These are phyloP conservation scores for Rhodotorula sp. DNA, from an alignment of 1,284 basidiomycete species.

Conservation along the genomic window DNA sequence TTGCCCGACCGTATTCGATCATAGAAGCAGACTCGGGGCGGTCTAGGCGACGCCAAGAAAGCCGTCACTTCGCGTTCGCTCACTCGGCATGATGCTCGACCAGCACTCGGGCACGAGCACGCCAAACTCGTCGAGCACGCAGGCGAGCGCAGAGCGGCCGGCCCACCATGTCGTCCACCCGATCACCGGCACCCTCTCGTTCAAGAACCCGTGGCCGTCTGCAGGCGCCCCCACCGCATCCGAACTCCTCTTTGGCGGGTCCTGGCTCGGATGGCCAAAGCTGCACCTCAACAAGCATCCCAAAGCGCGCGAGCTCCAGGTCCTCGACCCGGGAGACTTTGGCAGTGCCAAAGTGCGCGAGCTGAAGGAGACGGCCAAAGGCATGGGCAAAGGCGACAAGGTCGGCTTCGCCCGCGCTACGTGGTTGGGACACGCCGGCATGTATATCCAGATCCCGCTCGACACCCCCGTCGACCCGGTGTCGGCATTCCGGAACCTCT, in stretches of 20 bases:
- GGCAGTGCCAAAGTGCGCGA: slow-evolving; percentile 18
- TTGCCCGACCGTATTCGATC: too few relatives aligned
- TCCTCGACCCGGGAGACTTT: slow-evolving; percentile 32
- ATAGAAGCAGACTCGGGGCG: too few relatives aligned
- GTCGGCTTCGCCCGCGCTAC: slow-evolving; percentile 33
- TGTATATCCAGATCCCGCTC: slow-evolving; percentile 34
- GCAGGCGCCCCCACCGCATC: slow-evolving; percentile 31
- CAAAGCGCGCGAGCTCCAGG: slow-evolving; percentile 31
- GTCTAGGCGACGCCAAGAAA: too few relatives aligned
- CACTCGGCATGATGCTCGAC: slow-evolving; percentile 61
- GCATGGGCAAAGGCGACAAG: slow-evolving; percentile 26
- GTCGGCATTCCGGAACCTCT: neutral
- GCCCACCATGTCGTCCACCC: slow-evolving; percentile 36
- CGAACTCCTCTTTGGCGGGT: slow-evolving; percentile 35
- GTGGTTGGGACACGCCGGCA: slow-evolving; percentile 43
- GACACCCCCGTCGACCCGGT: slow-evolving; percentile 11
- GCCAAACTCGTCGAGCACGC: neutral
- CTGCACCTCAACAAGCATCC: slow-evolving; percentile 28
- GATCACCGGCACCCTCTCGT: slow-evolving; percentile 30
- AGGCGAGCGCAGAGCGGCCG: slow-evolving; percentile 9
- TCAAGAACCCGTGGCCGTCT: slow-evolving; percentile 43
- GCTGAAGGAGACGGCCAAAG: slow-evolving; percentile 2
- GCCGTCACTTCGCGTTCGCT: too few relatives aligned
- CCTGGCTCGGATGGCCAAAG: slow-evolving; percentile 33
- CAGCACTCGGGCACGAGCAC: slow-evolving; percentile 52